Evolutionary conservation across 805 yeast genomes (phyloP), one percentile per base, ranked within the genome.

Genomic region (Maudiozyma saulgeensis): DNA sequence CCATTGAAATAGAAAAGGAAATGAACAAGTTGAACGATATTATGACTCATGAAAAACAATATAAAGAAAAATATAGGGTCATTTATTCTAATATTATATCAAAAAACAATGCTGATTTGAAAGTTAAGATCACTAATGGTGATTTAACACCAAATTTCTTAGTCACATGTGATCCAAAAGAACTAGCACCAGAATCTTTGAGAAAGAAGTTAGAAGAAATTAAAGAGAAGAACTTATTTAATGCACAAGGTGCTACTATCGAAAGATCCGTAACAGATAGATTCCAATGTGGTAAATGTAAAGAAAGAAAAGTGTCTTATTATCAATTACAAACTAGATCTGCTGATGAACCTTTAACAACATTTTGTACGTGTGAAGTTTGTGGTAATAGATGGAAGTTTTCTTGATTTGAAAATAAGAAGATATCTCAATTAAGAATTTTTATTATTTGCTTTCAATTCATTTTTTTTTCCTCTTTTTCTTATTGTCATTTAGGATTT

Each of bases 371-470:
- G 3, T 93, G 99, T 73, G 97, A 90, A 62, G 87, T 80, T 56
- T 93, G 99, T 73, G 98, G 98, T 54, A 88, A 93, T 64, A 80
- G 98, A 68, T 93, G 99, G 99, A 93, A 93, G 69, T 93, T 93
- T 65, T 86, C 95, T 32, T 90, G 66, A 57, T 12, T 12, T 23
- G 21, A 26, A 11, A 3, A 23, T 15, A 40, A 7, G 9, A 11
- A 11, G 15, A n/a, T 15, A 7, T 35, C 38, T 11, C 18, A n/a
- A 4, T n/a, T 35, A 35, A 7, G 16, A 16, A n/a, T n/a, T 35
- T n/a, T 35, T 6, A 15, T 35, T 35, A 7, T 35, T 35, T 6
- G 16, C 15, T 35, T 13, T 35, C 18, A 11, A 19, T 4, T 7
- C 18, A 11, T 35, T 16, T 35, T 6, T 35, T 7, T 16, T 6